phyloP scores from a whole-genome alignment of 352 stramenopile species.

The Phytophthora meadii region DNA sequence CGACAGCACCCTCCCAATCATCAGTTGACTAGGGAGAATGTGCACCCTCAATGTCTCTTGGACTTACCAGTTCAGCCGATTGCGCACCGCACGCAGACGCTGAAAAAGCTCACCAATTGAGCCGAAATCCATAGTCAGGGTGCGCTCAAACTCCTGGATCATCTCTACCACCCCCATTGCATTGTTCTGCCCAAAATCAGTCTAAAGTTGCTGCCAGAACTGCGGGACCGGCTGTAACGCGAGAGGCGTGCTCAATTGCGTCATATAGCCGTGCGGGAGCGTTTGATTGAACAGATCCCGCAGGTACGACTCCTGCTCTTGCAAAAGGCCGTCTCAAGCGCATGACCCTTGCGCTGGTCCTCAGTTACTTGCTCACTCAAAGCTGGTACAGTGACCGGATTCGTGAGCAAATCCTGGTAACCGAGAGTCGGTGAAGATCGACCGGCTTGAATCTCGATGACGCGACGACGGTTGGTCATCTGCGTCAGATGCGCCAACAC shows the following conservation, averaged over 20 bases:
- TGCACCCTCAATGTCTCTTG: not conserved
- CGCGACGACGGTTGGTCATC: no score
- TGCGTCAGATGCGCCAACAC: no score
- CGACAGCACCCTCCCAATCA: not conserved
- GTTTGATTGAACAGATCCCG: no score
- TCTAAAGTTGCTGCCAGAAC: not conserved
- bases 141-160: not conserved
- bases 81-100: not conserved
- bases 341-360: not conserved
- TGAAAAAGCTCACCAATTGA: not conserved
- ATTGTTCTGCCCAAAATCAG: not conserved
- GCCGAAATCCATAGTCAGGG: not conserved
- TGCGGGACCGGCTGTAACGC: constrained; percentile 4
- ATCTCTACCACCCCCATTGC: not conserved
- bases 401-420: no score
- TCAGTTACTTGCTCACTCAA: no score
- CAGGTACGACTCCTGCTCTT: constrained; percentile 15
- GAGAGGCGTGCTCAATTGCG: constrained; percentile 4
- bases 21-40: not conserved
- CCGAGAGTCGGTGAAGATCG: no score
- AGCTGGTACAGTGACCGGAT: no score
- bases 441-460: no score
- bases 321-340: constrained; percentile 2
- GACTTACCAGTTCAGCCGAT: not conserved
- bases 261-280: constrained; percentile 12